Conservation (phyloP, 345 rosid genomes). For the Gossypium stocksii region DNA sequence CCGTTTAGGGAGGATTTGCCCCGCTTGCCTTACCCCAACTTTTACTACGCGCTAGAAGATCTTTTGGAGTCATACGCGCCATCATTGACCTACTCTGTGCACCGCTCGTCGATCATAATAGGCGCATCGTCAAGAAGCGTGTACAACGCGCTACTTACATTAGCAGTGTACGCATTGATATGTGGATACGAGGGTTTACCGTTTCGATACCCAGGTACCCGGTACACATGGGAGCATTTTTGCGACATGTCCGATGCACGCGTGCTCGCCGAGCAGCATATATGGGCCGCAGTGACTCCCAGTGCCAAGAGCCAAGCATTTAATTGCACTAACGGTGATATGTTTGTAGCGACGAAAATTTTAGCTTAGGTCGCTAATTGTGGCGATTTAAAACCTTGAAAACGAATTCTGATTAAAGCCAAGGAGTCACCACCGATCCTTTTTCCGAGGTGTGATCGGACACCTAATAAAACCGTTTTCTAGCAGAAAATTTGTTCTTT, state of each 20-base stretch:
- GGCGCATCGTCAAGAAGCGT: slow-evolving; percentile 34
- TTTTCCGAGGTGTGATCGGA: too few relatives aligned
- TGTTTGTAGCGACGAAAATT: too few relatives aligned
- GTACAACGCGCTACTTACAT: slow-evolving; percentile 21
- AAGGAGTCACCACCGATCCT: too few relatives aligned
- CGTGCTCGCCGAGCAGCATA: slow-evolving; percentile 29
- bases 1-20: slow-evolving; percentile 32
- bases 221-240: slow-evolving; percentile 38
- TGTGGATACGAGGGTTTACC: slow-evolving; percentile 25
- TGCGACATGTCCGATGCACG: slow-evolving; percentile 29
- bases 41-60: slow-evolving; percentile 42
- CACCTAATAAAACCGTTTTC: too few relatives aligned
- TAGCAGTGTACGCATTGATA: slow-evolving; percentile 27
- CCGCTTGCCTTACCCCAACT: slow-evolving; percentile 35
- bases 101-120: slow-evolving; percentile 29
- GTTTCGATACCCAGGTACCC: slow-evolving; percentile 26
- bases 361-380: too few relatives aligned
- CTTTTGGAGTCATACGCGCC: slow-evolving; percentile 20
- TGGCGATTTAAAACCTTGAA: too few relatives aligned
- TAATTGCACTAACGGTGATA: slow-evolving; percentile 33
- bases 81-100: slow-evolving; percentile 19
- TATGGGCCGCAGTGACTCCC: slow-evolving; percentile 25
- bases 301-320: slow-evolving; percentile 30
- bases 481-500: too few relatives aligned
- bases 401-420: too few relatives aligned